A percentile compares a stretch with the other conserved stretches of the same genome.
Evolutionary conservation across 202 grass and related monocot genomes (phyloP).

Genomic region (Zoysia matrella): DNA sequence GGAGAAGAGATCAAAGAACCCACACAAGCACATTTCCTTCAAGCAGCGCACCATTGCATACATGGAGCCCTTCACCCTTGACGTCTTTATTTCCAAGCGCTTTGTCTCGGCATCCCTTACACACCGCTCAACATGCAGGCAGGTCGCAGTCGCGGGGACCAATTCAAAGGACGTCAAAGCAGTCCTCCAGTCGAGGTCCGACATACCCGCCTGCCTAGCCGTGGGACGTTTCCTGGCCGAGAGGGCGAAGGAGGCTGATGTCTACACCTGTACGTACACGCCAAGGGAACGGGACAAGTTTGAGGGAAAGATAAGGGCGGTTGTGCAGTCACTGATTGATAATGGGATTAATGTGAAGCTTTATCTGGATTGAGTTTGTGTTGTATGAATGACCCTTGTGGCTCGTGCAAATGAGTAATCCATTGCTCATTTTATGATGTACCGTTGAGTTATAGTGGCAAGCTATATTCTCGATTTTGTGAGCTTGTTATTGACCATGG

Average conservation of each 20-base stretch:
- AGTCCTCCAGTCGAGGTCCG: slow-evolving; percentile 67
- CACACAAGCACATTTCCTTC: slow-evolving; percentile 88
- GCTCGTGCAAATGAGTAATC: slow-evolving; percentile 7
- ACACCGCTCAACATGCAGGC: slow-evolving; percentile 87
- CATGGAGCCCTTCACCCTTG: slow-evolving; percentile 94
- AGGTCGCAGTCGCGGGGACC: slow-evolving; percentile 83
- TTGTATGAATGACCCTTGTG: background rate
- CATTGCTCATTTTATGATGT: background rate
- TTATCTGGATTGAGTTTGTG: slow-evolving; percentile 76
- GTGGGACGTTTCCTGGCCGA: slow-evolving; percentile 81
- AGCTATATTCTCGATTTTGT: background rate
- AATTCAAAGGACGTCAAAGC: slow-evolving; percentile 92
- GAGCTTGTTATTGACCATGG: background rate
- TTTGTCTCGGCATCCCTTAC: slow-evolving; percentile 89
- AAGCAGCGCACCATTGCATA: slow-evolving; percentile 84
- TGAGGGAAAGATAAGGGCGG: slow-evolving; percentile 85
- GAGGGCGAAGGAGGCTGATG: slow-evolving; percentile 83
- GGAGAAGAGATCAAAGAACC: slow-evolving; percentile 88
- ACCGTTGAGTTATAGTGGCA: background rate
- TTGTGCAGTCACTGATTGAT: slow-evolving; percentile 90
- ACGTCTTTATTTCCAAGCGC: slow-evolving; percentile 87
- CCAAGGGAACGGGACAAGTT: slow-evolving; percentile 82
- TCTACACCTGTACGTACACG: slow-evolving; percentile 84
- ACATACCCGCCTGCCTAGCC: slow-evolving; percentile 82
- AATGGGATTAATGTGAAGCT: slow-evolving; percentile 92